Evolutionary conservation across 768 basidiomycete genomes (phyloP), one percentile per base, ranked within the genome.

Genomic region (Omphalotus guepiniiformis): DNA sequence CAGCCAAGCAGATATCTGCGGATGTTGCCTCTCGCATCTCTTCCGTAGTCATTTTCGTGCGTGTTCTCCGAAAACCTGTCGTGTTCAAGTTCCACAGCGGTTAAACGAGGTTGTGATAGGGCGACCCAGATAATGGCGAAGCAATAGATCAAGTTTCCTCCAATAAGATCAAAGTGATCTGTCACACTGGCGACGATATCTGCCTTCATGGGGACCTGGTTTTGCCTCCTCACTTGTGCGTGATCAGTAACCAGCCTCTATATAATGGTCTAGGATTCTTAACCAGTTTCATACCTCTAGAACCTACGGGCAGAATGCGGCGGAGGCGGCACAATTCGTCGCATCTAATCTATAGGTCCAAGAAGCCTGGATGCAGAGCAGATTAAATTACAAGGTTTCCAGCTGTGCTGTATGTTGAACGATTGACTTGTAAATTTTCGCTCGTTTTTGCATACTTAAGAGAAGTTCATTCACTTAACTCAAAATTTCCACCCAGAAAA

Each of bases 71-170:
- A 4, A 16, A 6, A 5, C 22, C 41, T 42, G 8, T 4, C 22
- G 9, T 11, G 16, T 5, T 27, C 6, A 11, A 19, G 5, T 42
- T 27, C 4, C 28, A 5, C 6, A 13, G 5, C 29, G 29, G 2
- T 15, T 15, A 15, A 9, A 12, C n/a, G 6, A 16, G 1, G 13
- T 4, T 6, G 18, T n/a, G 16, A 29, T 36, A 52, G 51, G 67
- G 67, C 25, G 68, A 70, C 47, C 68, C 68, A 0, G 61, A 67
- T 41, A 51, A 63, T 36, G 61, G 58, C 11, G 42, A 63, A 28
- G 43, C 59, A 9, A 58, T 70, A 34, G 60, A 61, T 18, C 61
- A 61, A 19, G 54, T 56, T 28, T 50, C 64, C 32, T 50, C 63
- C 15, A 53, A 55, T 32, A 58, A 54, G 1, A 49, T 55, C 25